These are phyloP conservation scores for Dissophora ornata DNA, from an alignment of 192 early-diverging fungal genomes.

Conservation along the genomic window DNA sequence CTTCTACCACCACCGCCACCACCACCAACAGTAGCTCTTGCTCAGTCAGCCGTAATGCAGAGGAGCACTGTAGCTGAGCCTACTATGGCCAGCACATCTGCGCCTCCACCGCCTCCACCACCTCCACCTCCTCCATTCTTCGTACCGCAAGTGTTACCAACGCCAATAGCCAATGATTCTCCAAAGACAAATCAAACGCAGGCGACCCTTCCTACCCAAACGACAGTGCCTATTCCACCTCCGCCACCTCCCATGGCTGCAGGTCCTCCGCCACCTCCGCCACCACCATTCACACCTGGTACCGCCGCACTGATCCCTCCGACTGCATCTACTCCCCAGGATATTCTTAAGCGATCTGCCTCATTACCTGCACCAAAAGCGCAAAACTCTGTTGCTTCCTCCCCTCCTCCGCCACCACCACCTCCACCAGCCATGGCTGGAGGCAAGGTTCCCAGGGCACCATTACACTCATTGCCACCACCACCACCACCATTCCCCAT, in stretches of 20 bases:
- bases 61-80: background rate
- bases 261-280: constrained; percentile 15
- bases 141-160: background rate
- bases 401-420: constrained; percentile 30
- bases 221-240: background rate
- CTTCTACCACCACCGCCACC: constrained; percentile 1
- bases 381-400: background rate
- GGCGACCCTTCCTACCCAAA: background rate
- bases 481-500: constrained; percentile 29
- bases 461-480: constrained; percentile 7
- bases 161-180: too few species aligned
- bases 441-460: background rate
- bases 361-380: constrained; percentile 24
- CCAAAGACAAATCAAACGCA: too few species aligned
- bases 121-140: constrained; percentile 3
- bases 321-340: constrained; percentile 18
- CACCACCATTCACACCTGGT: background rate
- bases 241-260: constrained; percentile 14
- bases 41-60: background rate
- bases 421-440: constrained; percentile 22
- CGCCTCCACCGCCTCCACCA: constrained; percentile 38
- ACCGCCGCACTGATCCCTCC: constrained; percentile 2
- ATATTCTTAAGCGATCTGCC: constrained; percentile 37
- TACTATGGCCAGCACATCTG: background rate
- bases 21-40: constrained; percentile 5